Percentiles rank a stretch among this genome's conserved stretches.
Conservation (phyloP, 371 early-diverging fungal genomes). For the Saksenaea oblongispora region DNA sequence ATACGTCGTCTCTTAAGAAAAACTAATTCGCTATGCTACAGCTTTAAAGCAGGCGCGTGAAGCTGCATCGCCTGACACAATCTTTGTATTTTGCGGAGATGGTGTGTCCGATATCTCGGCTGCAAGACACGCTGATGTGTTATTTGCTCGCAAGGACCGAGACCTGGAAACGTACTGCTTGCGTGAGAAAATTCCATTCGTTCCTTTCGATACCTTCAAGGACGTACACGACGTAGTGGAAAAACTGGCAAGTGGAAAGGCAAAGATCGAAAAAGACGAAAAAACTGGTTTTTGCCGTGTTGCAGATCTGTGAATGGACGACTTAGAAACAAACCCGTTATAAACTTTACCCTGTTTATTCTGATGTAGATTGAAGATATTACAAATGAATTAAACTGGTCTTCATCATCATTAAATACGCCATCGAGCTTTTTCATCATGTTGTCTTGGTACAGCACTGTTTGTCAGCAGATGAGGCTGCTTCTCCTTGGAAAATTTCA, state of each 20-base stretch:
- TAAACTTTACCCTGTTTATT: too few relatives aligned
- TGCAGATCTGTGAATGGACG: conserved; percentile 19
- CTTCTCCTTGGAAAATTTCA: too few relatives aligned
- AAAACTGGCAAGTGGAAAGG: conserved; percentile 30
- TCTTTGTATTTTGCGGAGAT: conserved; percentile 69
- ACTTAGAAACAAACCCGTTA: not conserved
- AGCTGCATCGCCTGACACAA: conserved; percentile 30
- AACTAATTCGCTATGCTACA: conserved; percentile 6
- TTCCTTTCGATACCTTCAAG: conserved; percentile 55
- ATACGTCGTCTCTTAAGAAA: not conserved
- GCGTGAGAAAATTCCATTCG: conserved; percentile 51
- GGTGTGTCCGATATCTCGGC: conserved; percentile 72
- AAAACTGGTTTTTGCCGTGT: conserved; percentile 41
- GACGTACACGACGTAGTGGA: conserved; percentile 41
- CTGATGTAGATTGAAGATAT: too few relatives aligned
- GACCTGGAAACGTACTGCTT: conserved; percentile 66
- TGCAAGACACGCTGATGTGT: conserved; percentile 65
- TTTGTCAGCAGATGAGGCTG: too few relatives aligned
- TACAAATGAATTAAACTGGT: too few relatives aligned
- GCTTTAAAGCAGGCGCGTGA: conserved; percentile 42
- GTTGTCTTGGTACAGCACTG: too few relatives aligned
- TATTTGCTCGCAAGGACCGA: conserved; percentile 65
- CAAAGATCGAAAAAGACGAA: conserved; percentile 28
- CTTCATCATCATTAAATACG: too few relatives aligned
- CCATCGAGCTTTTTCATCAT: too few relatives aligned